Percentiles rank a stretch among this genome's conserved stretches.
Conservation (phyloP, 305 asterid genomes). For the Withania somnifera region DNA sequence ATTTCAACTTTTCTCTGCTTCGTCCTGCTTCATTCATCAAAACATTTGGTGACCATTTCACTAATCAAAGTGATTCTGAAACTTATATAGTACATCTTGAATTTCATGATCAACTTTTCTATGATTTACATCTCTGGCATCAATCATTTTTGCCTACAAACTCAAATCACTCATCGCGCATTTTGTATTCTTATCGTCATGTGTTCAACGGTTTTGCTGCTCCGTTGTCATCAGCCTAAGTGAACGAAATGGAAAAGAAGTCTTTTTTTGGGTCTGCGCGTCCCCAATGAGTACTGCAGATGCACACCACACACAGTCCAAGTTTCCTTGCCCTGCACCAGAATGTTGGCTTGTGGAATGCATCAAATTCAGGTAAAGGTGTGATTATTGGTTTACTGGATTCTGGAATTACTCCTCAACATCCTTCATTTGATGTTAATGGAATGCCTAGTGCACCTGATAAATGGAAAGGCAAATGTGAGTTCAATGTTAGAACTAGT, state of each 20-base stretch:
- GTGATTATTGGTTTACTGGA: constrained; percentile 12
- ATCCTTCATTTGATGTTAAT: constrained; percentile 2
- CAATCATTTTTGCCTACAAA: background rate
- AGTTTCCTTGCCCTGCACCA: constrained; percentile 7
- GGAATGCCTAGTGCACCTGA: constrained; percentile 8
- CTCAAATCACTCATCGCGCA: background rate
- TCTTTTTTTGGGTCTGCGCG: constrained; percentile 27
- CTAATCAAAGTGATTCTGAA: background rate
- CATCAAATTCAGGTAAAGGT: constrained; percentile 9
- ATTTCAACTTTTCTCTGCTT: background rate
- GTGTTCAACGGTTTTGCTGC: constrained; percentile 47
- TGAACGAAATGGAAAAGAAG: constrained; percentile 23
- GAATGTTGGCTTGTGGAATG: constrained; percentile 5
- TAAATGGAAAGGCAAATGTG: constrained; percentile 15
- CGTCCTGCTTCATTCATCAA: background rate
- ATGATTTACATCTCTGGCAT: background rate
- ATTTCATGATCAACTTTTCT: background rate
- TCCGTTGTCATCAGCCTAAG: constrained; percentile 21
- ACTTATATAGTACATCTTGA: constrained; percentile 1
- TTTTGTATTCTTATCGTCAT: constrained; percentile 18
- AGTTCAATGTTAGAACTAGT: background rate
- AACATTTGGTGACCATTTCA: background rate
- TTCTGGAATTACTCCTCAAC: constrained; percentile 1
- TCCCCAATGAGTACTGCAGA: constrained; percentile 12
- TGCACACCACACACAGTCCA: constrained; percentile 37